Percentiles rank a stretch among this genome's conserved stretches.
Evolutionary conservation across 805 yeast genomes (phyloP).

Genomic region (Ogataea pilisensis): DNA sequence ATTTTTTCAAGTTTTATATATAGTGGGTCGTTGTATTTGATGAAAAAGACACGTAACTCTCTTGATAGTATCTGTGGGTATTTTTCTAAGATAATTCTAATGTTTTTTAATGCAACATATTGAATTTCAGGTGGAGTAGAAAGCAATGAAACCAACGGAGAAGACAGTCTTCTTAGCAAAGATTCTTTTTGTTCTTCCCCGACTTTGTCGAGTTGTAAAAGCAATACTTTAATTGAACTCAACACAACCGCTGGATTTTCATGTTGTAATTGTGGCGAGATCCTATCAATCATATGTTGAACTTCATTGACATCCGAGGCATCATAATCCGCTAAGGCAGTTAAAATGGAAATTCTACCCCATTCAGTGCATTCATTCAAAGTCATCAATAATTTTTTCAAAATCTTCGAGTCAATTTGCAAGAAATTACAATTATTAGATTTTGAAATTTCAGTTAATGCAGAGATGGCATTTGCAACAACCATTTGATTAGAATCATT

Average conservation of each 20-base stretch:
- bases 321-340: slow-evolving; percentile 71
- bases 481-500: slow-evolving; percentile 95
- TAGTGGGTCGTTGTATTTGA: slow-evolving; percentile 81
- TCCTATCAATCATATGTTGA: slow-evolving; percentile 80
- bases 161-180: slow-evolving; percentile 65
- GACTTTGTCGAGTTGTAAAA: slow-evolving; percentile 59
- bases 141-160: slow-evolving; percentile 83
- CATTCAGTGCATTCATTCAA: slow-evolving; percentile 98
- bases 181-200: slow-evolving; percentile 33
- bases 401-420: slow-evolving; percentile 36
- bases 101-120: slow-evolving; percentile 87
- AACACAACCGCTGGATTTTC: slow-evolving; percentile 94
- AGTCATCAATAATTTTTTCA: slow-evolving; percentile 69
- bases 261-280: slow-evolving; percentile 93
- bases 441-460: slow-evolving; percentile 69
- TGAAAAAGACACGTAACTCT: slow-evolving; percentile 85
- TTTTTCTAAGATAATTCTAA: slow-evolving; percentile 82
- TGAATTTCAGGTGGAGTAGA: slow-evolving; percentile 93
- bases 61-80: slow-evolving; percentile 75
- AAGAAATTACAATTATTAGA: slow-evolving; percentile 29
- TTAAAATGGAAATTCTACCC: slow-evolving; percentile 91
- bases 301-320: slow-evolving; percentile 62
- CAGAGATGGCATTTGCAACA: slow-evolving; percentile 87
- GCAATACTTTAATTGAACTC: slow-evolving; percentile 74
- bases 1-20: slow-evolving; percentile 74